phyloP scores from a whole-genome alignment of 768 basidiomycete genomes.

The Panus rudis region DNA sequence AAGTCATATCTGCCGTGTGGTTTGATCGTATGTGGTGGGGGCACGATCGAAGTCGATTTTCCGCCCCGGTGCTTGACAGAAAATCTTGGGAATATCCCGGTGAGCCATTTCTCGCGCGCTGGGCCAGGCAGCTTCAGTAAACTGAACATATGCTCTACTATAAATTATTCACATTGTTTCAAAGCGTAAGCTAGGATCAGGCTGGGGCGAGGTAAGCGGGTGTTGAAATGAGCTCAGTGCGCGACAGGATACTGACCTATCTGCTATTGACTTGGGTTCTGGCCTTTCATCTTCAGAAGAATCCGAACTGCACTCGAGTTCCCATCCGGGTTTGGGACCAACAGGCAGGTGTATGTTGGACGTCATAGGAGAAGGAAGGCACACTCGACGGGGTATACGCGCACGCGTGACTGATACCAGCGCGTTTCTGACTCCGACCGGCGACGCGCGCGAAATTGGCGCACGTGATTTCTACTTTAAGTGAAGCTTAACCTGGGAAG shows the following conservation, averaged over 20 bases:
- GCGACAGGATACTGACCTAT: constrained; percentile 41
- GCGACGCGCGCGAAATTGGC: no score
- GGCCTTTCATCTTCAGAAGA: constrained; percentile 14
- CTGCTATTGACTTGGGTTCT: constrained; percentile 40
- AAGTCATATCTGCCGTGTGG: constrained; percentile 63
- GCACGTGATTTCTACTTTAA: no score
- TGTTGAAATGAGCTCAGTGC: not conserved
- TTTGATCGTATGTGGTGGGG: constrained; percentile 62
- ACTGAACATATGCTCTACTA: constrained; percentile 9
- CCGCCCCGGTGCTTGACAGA: constrained; percentile 56
- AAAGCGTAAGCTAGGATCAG: constrained; percentile 59
- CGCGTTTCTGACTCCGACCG: no score
- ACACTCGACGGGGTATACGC: no score
- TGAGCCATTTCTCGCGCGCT: constrained; percentile 72
- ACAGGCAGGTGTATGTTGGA: constrained; percentile 39
- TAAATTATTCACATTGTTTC: constrained; percentile 50
- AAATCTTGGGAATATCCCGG: constrained; percentile 60
- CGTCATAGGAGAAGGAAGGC: constrained; percentile 5
- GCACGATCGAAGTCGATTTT: constrained; percentile 44
- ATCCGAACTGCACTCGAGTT: constrained; percentile 43
- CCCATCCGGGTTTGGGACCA: constrained; percentile 55
- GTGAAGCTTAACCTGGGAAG: no score
- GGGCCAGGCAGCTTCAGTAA: constrained; percentile 13
- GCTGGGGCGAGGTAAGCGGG: constrained; percentile 36
- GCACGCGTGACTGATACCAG: no score